Evolutionary conservation across 208 protist species (phyloP), one percentile per base, ranked within the genome.

Genomic region (Sergeia podlipaevii): DNA sequence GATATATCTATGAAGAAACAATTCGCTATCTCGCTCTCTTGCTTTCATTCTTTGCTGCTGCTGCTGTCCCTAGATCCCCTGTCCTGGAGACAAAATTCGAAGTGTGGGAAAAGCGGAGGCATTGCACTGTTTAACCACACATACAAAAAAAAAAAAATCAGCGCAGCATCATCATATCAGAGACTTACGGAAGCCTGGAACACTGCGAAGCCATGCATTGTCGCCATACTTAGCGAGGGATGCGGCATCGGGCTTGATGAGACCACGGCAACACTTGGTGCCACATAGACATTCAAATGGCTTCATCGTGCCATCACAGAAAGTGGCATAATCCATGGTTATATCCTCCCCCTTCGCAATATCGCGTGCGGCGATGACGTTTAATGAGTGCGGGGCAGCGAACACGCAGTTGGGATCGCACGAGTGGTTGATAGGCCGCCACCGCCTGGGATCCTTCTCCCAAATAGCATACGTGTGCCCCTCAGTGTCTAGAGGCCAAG

Each of bases 251-350:
- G 80, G 62, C 26, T 53, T 23, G 56, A 93, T 85, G 13, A 60
- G 20, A 13, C 74, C 73, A 36, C 86, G 81, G 58, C 86, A 93
- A 50, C 54, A 70, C 8, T 38, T 24, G n/a, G 77, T 46, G 3
- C 77, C 79, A 41, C 86, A 93, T 15, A 77, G 50, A 53, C 86
- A 93, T n/a, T 70, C 29, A 62, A 93, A 93, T 2, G 81, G 77
- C 47, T 89, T 88, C 86, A 93, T 93, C 26, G 82, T 89, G 21
- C 66, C 56, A 42, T 93, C 88, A 63, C 89, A 95, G 54, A 95
- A 95, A 1, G 89, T 95, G 21, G 79, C 81, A 57, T 95, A 95
- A 65, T 95, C 85, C 70, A 93, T 91, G 46, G 77, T 91, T 6
- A 95, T 50, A 45, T 89, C 80, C 47, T 95, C 89, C 1, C 80